Percentiles rank a stretch among this genome's conserved stretches.
Evolutionary conservation across 1,284 basidiomycete genomes (phyloP).

Genomic region (Ustilago shanxiensis): DNA sequence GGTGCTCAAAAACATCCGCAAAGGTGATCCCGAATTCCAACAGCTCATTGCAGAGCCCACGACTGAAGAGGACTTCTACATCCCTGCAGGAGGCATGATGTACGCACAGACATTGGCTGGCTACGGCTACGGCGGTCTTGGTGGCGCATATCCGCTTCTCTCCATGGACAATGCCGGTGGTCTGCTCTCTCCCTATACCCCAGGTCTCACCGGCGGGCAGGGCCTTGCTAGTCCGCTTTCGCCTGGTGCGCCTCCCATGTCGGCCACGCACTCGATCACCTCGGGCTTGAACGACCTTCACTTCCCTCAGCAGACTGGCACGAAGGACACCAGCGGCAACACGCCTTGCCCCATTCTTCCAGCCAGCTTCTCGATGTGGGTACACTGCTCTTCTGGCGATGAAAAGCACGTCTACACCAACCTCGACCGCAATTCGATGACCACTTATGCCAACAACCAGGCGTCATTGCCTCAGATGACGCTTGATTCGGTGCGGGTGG

Average conservation of each 20-base stretch:
- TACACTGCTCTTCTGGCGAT: conserved; percentile 60
- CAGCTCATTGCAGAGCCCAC: conserved; percentile 68
- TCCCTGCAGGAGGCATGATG: conserved; percentile 69
- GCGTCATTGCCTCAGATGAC: conserved; percentile 57
- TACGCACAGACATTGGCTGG: conserved; percentile 67
- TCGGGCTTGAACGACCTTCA: conserved; percentile 63
- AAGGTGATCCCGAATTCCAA: conserved; percentile 69
- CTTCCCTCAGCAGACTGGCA: conserved; percentile 46
- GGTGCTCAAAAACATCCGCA: conserved; percentile 70
- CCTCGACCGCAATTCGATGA: conserved; percentile 62
- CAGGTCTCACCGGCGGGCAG: conserved; percentile 35
- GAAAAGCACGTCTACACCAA: conserved; percentile 67
- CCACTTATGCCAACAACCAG: conserved; percentile 54
- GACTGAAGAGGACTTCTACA: conserved; percentile 69
- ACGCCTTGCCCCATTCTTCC: conserved; percentile 62
- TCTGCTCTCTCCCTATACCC: conserved; percentile 62
- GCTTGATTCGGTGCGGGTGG: conserved; percentile 55
- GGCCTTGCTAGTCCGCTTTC: conserved; percentile 46
- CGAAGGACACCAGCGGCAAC: conserved; percentile 42
- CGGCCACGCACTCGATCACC: conserved; percentile 60
- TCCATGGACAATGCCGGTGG: conserved; percentile 40
- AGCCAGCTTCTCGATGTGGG: conserved; percentile 68
- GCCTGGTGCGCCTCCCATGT: conserved; percentile 55
- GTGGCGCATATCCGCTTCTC: conserved; percentile 54
- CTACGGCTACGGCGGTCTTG: conserved; percentile 67